These are phyloP conservation scores for Eucalyptus paniculata DNA, from an alignment of 345 rosid species.

Conservation along the genomic window DNA sequence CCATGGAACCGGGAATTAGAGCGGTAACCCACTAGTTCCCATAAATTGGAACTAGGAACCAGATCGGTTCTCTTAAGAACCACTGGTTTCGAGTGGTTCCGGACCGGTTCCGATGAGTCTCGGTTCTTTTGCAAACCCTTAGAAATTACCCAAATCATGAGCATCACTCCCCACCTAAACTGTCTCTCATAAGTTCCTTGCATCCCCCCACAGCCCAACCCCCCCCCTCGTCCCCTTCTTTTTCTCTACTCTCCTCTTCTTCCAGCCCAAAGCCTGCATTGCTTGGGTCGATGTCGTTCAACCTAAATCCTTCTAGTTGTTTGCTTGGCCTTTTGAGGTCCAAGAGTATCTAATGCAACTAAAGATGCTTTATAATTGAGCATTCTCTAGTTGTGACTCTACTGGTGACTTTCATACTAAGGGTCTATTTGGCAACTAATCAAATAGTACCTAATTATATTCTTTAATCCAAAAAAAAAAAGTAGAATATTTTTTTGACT, in stretches of 20 bases:
- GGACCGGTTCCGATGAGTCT: too few species aligned
- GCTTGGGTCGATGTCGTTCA: background rate
- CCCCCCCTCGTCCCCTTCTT: too few species aligned
- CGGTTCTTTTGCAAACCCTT: too few species aligned
- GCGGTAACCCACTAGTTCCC: rapidly evolving
- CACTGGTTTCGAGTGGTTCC: too few species aligned
- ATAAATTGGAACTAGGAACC: too few species aligned
- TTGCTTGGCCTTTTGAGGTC: background rate
- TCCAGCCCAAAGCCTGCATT: background rate
- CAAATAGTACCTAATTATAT: too few species aligned
- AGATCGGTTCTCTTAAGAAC: too few species aligned
- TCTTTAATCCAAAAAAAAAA: too few species aligned
- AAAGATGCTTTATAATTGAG: background rate
- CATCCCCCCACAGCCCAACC: background rate
- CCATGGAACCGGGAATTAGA: too few species aligned
- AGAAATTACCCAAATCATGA: background rate
- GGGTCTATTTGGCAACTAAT: too few species aligned
- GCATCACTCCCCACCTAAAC: background rate
- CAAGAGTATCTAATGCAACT: background rate
- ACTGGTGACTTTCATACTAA: background rate
- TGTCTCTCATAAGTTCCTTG: background rate
- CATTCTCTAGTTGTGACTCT: background rate
- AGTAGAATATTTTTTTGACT: too few species aligned
- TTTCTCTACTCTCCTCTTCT: too few species aligned
- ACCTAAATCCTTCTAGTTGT: background rate